Base-by-base conservation (phyloP, 2,329 filamentous ascomycete species). In the Aspergillus sp. region DNA sequence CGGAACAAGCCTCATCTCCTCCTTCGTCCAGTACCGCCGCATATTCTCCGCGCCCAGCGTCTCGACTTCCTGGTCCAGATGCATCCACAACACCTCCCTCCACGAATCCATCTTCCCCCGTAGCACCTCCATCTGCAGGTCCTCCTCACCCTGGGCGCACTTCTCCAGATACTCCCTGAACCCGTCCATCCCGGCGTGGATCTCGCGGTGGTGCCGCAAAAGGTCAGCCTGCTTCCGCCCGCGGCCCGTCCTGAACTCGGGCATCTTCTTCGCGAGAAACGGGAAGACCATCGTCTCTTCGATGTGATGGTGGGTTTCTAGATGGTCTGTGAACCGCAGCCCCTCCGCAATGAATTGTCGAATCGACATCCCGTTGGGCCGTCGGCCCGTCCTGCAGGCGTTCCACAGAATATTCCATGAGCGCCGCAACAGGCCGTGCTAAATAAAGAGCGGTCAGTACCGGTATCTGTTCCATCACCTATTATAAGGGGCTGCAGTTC, bases 1-100 rank as follows among this genome's bases (percentile, higher is more conserved):
- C n/a, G 45, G 45, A 47, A 47, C 30, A 15, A 24, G 34, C 41
- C 17, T 30, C 8, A 96, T 87, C 80, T 96, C 92, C 48, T 90
- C 85, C 60, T 86, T 65, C 0, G 80, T 89, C 90, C 91, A 96
- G 73, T 89, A 93, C 73, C 80, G 85, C 65, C 90, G 81, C 92
- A 96, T 96, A 71, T 93, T 96, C 73, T 95, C 89, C 44, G 91
- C 91, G 2, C 88, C 85, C 34, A 96, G 74, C 64, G 89, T 84
- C 72, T 80, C 78, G 5, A 53, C 51, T 32, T 53, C 51, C 42
- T 53, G 51, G 20, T 53, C 51, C 39, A 53, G 18, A 47, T 56
- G 54, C 26, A 15, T 42, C 54, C 54, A 56, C 15, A 56, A 18
- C 20, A 56, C 54, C 30, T 56, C 54, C 32, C 39, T 52, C 54